phyloP scores from a whole-genome alignment of 2,329 filamentous ascomycete species.

The Xylariaceae sp. region DNA sequence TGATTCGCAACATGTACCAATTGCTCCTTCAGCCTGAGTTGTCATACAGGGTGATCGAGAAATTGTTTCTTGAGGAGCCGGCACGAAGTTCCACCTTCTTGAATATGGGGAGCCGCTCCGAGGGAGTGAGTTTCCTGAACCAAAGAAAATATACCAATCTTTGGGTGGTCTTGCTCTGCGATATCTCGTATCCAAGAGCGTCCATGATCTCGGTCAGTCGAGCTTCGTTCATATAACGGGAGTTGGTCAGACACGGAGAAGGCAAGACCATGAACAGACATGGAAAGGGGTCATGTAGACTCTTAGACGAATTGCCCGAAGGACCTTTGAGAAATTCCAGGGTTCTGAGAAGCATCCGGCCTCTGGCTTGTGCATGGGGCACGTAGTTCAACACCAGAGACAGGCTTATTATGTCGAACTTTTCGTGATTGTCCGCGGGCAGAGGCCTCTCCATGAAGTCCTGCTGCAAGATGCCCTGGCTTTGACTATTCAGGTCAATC shows the following conservation, averaged over 20 bases:
- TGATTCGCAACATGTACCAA: too few species aligned
- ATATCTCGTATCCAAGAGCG: slow-evolving; percentile 62
- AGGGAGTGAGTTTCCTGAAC: slow-evolving; percentile 36
- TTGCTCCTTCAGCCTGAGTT: slow-evolving; percentile 4
- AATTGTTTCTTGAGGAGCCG: slow-evolving; percentile 79
- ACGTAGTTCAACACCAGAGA: slow-evolving; percentile 94
- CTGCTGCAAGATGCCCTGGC: slow-evolving; percentile 71
- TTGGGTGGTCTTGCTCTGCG: slow-evolving; percentile 63
- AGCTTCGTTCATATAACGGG: slow-evolving; percentile 73
- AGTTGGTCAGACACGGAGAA: slow-evolving; percentile 80
- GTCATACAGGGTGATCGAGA: slow-evolving; percentile 61
- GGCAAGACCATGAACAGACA: slow-evolving; percentile 85
- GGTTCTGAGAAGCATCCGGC: slow-evolving; percentile 77
- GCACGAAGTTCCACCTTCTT: slow-evolving; percentile 71
- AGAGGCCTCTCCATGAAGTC: slow-evolving; percentile 89
- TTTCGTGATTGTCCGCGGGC: slow-evolving; percentile 51
- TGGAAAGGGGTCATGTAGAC: slow-evolving; percentile 42
- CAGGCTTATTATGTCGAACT: slow-evolving; percentile 84
- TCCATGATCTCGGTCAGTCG: slow-evolving; percentile 66
- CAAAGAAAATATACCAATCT: slow-evolving; percentile 92
- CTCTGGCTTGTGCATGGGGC: slow-evolving; percentile 64
- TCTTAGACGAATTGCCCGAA: slow-evolving; percentile 10
- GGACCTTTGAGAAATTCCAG: slow-evolving; percentile 56
- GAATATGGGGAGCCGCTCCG: slow-evolving; percentile 32
- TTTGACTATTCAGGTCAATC: slow-evolving; percentile 88